phyloP scores from a whole-genome alignment of 129 eudicot genomes.

The Solidago caesia region DNA sequence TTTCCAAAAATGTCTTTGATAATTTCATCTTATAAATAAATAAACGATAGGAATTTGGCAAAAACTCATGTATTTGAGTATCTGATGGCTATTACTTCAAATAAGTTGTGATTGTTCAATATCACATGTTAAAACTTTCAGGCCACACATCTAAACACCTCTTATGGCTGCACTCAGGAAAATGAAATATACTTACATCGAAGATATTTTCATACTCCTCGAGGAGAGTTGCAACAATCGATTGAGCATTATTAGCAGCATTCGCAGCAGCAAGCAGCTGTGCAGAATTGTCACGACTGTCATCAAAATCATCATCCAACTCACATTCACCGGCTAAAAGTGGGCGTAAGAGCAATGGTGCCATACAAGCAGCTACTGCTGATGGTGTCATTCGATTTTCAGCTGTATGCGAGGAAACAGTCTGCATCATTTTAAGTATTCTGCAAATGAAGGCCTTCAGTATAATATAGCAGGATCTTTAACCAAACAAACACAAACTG shows the following conservation, averaged over 20 bases:
- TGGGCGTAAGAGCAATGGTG: constrained; percentile 96
- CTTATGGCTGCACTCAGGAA: not conserved
- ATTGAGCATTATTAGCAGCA: constrained; percentile 98
- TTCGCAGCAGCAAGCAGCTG: constrained; percentile 98
- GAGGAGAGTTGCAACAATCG: constrained; percentile 71
- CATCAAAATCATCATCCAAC: constrained; percentile 76
- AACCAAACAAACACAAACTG: not conserved
- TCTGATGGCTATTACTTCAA: too few relatives aligned
- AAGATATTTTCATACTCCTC: constrained; percentile 88
- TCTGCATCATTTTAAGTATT: constrained; percentile 93
- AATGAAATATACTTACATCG: constrained; percentile 54
- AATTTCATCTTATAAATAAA: too few relatives aligned
- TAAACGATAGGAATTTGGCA: too few relatives aligned
- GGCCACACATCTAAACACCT: not conserved
- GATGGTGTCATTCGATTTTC: constrained; percentile 92
- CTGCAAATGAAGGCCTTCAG: constrained; percentile 36
- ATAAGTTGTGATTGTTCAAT: too few relatives aligned
- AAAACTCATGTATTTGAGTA: too few relatives aligned
- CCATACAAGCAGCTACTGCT: constrained; percentile 99
- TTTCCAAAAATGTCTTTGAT: too few relatives aligned
- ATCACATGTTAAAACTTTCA: not conserved
- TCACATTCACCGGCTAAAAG: constrained; percentile 98
- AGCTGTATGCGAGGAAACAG: constrained; percentile 64
- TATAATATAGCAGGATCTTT: not conserved
- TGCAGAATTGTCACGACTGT: constrained; percentile 80